Percentiles rank a stretch among this genome's conserved stretches.
Conservation (phyloP, 345 rosid species). For the Anastatica hierochuntica region DNA sequence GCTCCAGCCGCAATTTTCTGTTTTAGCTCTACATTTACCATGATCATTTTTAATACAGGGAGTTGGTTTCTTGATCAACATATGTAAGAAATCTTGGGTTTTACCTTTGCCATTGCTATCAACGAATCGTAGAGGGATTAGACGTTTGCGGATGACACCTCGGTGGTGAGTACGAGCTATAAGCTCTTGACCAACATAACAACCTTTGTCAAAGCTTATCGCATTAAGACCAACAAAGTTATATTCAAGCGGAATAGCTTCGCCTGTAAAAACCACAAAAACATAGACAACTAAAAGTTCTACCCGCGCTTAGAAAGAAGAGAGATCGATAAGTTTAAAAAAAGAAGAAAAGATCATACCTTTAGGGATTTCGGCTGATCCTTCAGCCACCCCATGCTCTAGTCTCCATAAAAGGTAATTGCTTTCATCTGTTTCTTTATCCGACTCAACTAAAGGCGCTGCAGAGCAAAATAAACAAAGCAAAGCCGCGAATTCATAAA, state of each 20-base stretch:
- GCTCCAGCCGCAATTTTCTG: slow-evolving; percentile 56
- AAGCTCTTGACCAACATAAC: slow-evolving; percentile 93
- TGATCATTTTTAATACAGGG: not conserved
- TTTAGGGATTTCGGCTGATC: slow-evolving; percentile 78
- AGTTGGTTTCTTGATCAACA: not conserved
- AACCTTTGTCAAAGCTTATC: slow-evolving; percentile 90
- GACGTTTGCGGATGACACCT: slow-evolving; percentile 76
- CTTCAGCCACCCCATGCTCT: slow-evolving; percentile 85
- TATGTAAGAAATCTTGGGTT: not conserved
- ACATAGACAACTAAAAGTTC: not conserved
- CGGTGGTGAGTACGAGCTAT: slow-evolving; percentile 88
- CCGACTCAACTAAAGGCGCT: slow-evolving; percentile 83
- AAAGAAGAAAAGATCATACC: slow-evolving; percentile 45
- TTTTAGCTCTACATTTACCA: slow-evolving; percentile 35
- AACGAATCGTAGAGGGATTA: slow-evolving; percentile 60
- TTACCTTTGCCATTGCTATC: slow-evolving; percentile 51
- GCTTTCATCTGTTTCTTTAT: slow-evolving; percentile 63
- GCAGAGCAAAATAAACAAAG: no score
- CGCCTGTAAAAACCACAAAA: slow-evolving; percentile 35
- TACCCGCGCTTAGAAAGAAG: no score
- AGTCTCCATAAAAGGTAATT: slow-evolving; percentile 65
- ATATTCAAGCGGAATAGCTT: slow-evolving; percentile 88
- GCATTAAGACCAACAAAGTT: slow-evolving; percentile 80
- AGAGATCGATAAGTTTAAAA: not conserved
- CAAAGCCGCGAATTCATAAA: slow-evolving; percentile 12